These are phyloP conservation scores for Saccharomyces uvarum DNA, from an alignment of 1,139 yeast genomes.

Conservation along the genomic window DNA sequence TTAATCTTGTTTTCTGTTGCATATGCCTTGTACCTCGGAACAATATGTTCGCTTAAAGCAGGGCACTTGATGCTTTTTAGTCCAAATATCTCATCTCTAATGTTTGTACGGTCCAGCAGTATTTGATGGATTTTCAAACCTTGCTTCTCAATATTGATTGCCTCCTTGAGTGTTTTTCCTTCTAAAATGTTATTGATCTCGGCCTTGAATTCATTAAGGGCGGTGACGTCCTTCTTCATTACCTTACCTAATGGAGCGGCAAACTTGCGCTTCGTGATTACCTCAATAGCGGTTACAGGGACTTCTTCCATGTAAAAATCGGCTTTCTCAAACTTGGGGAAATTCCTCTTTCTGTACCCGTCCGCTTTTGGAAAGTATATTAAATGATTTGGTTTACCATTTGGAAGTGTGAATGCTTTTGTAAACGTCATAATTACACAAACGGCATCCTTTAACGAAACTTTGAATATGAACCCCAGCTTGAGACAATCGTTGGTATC, in stretches of 20 bases:
- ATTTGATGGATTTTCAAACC: constrained; percentile 50
- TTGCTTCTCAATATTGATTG: constrained; percentile 38
- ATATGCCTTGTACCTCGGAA: constrained; percentile 42
- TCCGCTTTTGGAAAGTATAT: constrained; percentile 47
- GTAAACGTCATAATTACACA: constrained; percentile 27
- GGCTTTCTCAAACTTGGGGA: constrained; percentile 32
- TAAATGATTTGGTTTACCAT: constrained; percentile 33
- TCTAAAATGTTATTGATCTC: constrained; percentile 38
- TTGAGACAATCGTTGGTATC: constrained; percentile 39
- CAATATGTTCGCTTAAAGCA: constrained; percentile 43
- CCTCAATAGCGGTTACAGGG: constrained; percentile 42
- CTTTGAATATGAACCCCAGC: constrained; percentile 49
- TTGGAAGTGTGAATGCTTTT: constrained; percentile 22
- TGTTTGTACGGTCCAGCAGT: constrained; percentile 39
- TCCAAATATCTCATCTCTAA: constrained; percentile 35
- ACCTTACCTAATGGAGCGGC: constrained; percentile 39
- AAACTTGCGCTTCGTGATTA: constrained; percentile 42
- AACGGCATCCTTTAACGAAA: constrained; percentile 35
- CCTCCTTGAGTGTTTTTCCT: constrained; percentile 41
- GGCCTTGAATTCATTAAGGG: constrained; percentile 37
- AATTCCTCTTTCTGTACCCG: constrained; percentile 29
- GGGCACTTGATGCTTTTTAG: constrained; percentile 32
- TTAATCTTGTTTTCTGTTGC: constrained; percentile 46
- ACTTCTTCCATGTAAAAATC: constrained; percentile 39
- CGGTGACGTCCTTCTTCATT: constrained; percentile 39